Evolutionary conservation across 306 rosid species (phyloP), one percentile per base, ranked within the genome.

Genomic region (Malus fusca): DNA sequence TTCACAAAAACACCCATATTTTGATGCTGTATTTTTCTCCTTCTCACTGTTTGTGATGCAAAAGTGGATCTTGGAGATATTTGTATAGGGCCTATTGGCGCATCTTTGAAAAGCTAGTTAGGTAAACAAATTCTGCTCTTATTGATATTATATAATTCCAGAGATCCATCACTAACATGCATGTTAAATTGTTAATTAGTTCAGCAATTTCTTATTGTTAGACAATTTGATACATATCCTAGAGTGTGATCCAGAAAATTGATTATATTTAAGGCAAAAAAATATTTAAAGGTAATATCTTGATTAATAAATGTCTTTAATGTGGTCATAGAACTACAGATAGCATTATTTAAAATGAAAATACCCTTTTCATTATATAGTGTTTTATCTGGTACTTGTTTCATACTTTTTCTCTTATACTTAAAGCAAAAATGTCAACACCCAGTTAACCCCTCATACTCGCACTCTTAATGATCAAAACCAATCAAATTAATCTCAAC

Each of bases 1-100:
- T 85, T 90, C 44, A 80, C 73, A 31, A 73, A 25, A 42, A 70
- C 71, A 46, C 91, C 91, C 95, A 89, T 90, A 62, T 55, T 78
- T 76, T 15, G 44, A 11, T 14, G 35, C 51, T 42, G 14, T 67
- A 18, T 19, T 10, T n/a, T 19, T 46, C 42, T 63, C 68, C 17
- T 37, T 60, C 4, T 63, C 42, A 37, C 42, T 1, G 55, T 18
- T 51, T 51, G 56, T 17, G n/a, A 51, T 51, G 18, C n/a, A 51
- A 51, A 15, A 17, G 7, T 51, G 2, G 56, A 51, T 51, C 56
- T 51, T 13, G 56, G 56, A 51, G 56, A 51, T 51, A 14, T 13
- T 51, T 51, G 56, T 17, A 1, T 13, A 14, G 12, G 44, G n/a
- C 5, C 7, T 4, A 12, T 1, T 12, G 56, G 56, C 56, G 17